Evolutionary conservation across 306 rosid genomes (phyloP).

Genomic region (Datisca glomerata): DNA sequence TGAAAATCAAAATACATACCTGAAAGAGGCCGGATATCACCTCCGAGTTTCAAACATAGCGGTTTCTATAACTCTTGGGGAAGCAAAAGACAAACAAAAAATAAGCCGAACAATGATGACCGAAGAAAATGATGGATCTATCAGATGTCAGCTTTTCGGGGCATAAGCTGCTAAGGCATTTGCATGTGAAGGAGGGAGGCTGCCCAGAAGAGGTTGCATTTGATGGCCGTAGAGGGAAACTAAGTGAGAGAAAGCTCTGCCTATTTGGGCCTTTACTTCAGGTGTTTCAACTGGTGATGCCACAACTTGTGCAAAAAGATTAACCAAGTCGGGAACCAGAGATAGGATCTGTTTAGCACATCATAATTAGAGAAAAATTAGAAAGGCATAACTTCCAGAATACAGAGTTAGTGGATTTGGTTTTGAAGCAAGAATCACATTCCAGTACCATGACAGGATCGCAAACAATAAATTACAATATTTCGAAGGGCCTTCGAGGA

Average conservation of each 20-base stretch:
- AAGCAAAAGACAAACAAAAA: conserved; percentile 6
- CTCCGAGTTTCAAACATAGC: too few relatives aligned
- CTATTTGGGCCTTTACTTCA: conserved; percentile 72
- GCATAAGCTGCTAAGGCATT: conserved; percentile 81
- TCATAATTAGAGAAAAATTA: too few relatives aligned
- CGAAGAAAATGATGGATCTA: conserved; percentile 2
- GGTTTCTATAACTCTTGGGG: too few relatives aligned
- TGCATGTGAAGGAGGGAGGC: conserved; percentile 70
- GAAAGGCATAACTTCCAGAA: too few relatives aligned
- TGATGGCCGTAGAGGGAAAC: conserved; percentile 82
- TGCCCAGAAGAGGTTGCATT: conserved; percentile 83
- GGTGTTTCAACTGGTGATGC: conserved; percentile 77
- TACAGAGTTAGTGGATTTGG: too few relatives aligned
- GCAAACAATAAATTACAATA: too few relatives aligned
- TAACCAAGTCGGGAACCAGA: conserved; percentile 82
- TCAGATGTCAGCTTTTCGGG: conserved; percentile 40
- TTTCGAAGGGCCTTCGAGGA: too few relatives aligned
- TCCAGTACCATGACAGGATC: too few relatives aligned
- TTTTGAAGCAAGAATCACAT: too few relatives aligned
- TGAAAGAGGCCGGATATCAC: too few relatives aligned
- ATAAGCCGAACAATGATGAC: conserved; percentile 10
- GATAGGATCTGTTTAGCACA: conserved; percentile 65
- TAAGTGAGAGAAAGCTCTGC: conserved; percentile 81
- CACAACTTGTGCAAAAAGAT: conserved; percentile 83
- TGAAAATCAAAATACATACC: too few relatives aligned